Conservation (phyloP, 345 rosid genomes). For the Eucalyptus regnans region DNA sequence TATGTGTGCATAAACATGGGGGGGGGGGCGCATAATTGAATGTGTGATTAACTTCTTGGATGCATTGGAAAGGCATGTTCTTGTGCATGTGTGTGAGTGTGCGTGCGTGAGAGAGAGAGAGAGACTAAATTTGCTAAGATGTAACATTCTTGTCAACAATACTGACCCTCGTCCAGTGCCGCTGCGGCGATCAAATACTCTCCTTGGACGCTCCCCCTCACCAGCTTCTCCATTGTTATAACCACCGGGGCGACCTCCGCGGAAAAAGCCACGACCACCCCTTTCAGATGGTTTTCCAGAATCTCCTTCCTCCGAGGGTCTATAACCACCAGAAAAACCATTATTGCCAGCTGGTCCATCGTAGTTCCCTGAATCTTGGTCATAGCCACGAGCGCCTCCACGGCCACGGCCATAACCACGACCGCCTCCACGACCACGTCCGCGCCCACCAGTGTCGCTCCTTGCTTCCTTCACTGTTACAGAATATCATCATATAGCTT, state of each 20-base stretch:
- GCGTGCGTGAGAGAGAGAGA: background rate
- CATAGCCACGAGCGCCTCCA: conserved; percentile 44
- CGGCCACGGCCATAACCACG: conserved; percentile 13
- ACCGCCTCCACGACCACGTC: conserved; percentile 45
- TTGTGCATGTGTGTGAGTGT: background rate
- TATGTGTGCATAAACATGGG: background rate
- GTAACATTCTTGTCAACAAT: background rate
- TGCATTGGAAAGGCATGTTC: background rate
- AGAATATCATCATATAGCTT: background rate
- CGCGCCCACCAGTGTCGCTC: conserved; percentile 32
- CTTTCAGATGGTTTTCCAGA: conserved; percentile 40
- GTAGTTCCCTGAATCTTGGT: conserved; percentile 39
- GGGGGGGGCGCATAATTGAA: background rate
- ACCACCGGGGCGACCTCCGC: conserved; percentile 74
- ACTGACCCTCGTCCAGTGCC: conserved; percentile 96
- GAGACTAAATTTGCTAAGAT: background rate
- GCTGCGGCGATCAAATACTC: conserved; percentile 73
- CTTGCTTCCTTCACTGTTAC: conserved; percentile 65
- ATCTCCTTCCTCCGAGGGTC: conserved; percentile 62
- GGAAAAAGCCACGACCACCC: conserved; percentile 57
- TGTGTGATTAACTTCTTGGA: background rate
- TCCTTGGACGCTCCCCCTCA: conserved; percentile 65
- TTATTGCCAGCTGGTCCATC: conserved; percentile 30
- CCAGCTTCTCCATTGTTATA: conserved; percentile 47
- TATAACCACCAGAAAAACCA: conserved; percentile 47